Evolutionary conservation across 2,329 filamentous ascomycete genomes (phyloP), one percentile per base, ranked within the genome.

Genomic region (Botryotinia calthae): DNA sequence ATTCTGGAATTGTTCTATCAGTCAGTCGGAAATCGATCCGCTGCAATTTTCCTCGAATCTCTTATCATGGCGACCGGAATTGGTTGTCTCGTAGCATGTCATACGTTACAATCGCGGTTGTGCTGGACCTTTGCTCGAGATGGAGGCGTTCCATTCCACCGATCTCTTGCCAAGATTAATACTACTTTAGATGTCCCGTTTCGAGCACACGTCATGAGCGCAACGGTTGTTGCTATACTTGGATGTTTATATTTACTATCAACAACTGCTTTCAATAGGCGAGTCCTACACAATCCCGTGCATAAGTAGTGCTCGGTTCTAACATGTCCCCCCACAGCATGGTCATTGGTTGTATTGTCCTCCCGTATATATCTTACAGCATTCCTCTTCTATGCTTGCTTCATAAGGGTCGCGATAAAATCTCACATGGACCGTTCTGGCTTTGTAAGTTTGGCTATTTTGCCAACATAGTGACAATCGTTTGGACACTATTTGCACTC

Each of bases 401-500:
- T 34, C 73, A 77, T 25, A 79, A 78, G 42, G 81, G 81, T 3
- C 77, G 81, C 20, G 87, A 84, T 69, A 89, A 88, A 83, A 82
- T 94, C 14, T 89, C 90, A 0, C 84, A 86, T 63, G 82, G 83
- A 2, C 79, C 86, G 0, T 92, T 91, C 78, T 84, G 85, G 58
- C 82, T 92, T n/a, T 85, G 88, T 0, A 84, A 82, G 34, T 73
- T 90, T 61, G 89, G 86, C 31, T 90, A 88, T 88, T 80, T 85
- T 34, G 83, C 86, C 46, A 92, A 92, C 77, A 72, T 85, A 63
- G 84, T 86, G 37, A 87, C 88, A 12, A 79, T 91, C 34, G 82
- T 82, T 1, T 91, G 89, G 76, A 86, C 87, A 3, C 80, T 85
- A 9, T 81, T 90, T 31, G 90, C 88, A 0, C 89, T 88, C 0